Base-by-base conservation (phyloP, 768 basidiomycete genomes). In the Mrakia blollopis region DNA sequence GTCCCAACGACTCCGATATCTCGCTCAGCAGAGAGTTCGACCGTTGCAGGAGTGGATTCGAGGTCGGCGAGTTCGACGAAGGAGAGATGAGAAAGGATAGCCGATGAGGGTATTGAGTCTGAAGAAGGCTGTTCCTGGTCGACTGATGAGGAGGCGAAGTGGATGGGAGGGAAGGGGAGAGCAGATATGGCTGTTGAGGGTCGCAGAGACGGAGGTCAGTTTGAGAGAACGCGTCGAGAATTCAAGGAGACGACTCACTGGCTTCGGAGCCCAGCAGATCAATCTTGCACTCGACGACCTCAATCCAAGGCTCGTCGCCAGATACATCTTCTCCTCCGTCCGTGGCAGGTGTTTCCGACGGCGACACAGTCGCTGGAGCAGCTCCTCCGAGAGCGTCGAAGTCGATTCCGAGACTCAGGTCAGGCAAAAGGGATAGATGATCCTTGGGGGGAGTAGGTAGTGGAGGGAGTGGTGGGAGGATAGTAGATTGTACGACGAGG, bases 201-300 rank as follows among this genome's bases (percentile, higher is more conserved):
- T 4, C 44, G 39, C 50, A 35, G 21, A 14, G 41, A 9, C 10
- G n/a, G 25, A 72, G 35, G 32, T 35, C 35, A 25, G 32, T 4
- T 10, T 2, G 50, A 23, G 16, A 35, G 16, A 16, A 54, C 47
- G 54, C 35, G 21, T 16, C 28, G 50, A 21, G 18, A 28, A 21
- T 7, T 44, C 23, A 9, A n/a, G n/a, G 14, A 21, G 2, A 50
- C 13, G 18, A 60, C 71, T 72, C 28, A 72, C 71, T 72, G 23
- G 71, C 71, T 57, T 72, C 71, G 9, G 71, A 13, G 5, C 71
- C 54, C 10, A 72, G 32, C 50, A 72, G 35, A 32, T 72, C 71
- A 39, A 72, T 52, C 71, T 72, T 72, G 71, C 71, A 72, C 35
- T 72, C 71, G 32, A 72, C 41, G 50, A 72, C 30, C 54, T 72